phyloP scores from a whole-genome alignment of 2,329 filamentous ascomycete genomes.

The Pseudodiploospora longispora region DNA sequence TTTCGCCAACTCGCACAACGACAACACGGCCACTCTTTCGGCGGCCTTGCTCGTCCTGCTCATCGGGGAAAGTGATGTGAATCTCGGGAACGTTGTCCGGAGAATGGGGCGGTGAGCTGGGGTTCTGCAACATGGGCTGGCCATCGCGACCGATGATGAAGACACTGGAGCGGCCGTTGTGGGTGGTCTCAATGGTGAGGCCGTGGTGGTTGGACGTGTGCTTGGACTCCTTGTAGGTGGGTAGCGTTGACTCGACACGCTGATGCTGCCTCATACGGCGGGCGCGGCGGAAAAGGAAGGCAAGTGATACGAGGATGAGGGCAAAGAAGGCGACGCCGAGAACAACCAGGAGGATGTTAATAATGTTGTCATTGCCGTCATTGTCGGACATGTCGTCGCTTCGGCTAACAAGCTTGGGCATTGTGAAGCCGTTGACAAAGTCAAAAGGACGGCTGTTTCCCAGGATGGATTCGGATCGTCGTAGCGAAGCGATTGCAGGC shows the following conservation, averaged over 20 bases:
- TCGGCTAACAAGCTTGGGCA: neutral
- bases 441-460: neutral
- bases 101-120: conserved; percentile 65
- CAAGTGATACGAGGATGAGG: conserved; percentile 56
- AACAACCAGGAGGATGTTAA: conserved; percentile 72
- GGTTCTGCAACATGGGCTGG: conserved; percentile 65
- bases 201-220: conserved; percentile 45
- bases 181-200: conserved; percentile 50
- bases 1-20: conserved; percentile 84
- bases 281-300: conserved; percentile 66
- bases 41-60: conserved; percentile 79
- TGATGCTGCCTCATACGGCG: conserved; percentile 37
- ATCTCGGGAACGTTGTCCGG: conserved; percentile 89
- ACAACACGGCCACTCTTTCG: conserved; percentile 80
- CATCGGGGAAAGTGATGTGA: conserved; percentile 94
- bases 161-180: conserved; percentile 56
- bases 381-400: conserved; percentile 23
- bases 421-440: neutral
- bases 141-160: conserved; percentile 75
- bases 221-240: conserved; percentile 59
- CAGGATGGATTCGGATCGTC: conserved; percentile 4
- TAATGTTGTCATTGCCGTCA: conserved; percentile 50
- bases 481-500: conserved; percentile 8
- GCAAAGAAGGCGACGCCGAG: conserved; percentile 69
- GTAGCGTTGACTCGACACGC: conserved; percentile 45